Percentiles rank a stretch among this genome's conserved stretches.
These are phyloP conservation scores for Paecilomyces sp. DNA, from an alignment of 2,329 filamentous ascomycete species.

Conservation along the genomic window DNA sequence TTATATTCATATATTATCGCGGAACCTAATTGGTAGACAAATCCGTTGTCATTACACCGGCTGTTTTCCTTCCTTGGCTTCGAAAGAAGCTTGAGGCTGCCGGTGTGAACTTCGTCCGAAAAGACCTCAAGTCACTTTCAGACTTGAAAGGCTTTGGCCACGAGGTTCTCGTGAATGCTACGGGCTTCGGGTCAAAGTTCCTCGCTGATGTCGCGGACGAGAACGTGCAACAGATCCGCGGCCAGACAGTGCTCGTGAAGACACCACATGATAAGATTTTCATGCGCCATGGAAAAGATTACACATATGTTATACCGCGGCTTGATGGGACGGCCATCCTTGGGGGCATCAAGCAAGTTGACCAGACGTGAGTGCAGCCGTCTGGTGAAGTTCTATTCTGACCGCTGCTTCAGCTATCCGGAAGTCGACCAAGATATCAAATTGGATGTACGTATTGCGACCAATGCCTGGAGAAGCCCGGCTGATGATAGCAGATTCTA, in stretches of 20 bases:
- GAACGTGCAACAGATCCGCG: constrained; percentile 13
- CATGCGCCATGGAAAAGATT: constrained; percentile 16
- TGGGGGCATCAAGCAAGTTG: constrained; percentile 15
- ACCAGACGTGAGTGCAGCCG: neutral
- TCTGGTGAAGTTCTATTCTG: neutral
- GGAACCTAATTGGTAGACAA: constrained; percentile 6
- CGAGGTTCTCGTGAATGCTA: constrained; percentile 20
- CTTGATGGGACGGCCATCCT: constrained; percentile 16
- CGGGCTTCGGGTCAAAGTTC: constrained; percentile 10
- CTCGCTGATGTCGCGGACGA: constrained; percentile 12
- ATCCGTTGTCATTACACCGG: constrained; percentile 15
- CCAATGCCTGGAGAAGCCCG: neutral
- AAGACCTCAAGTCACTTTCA: constrained; percentile 9
- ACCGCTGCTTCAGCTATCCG: too few species aligned
- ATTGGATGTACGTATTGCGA: constrained; percentile 1
- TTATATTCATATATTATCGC: constrained; percentile 4
- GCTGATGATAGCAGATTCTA: constrained; percentile 9
- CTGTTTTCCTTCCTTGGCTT: constrained; percentile 18
- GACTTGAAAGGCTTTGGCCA: constrained; percentile 12
- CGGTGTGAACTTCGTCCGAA: constrained; percentile 16
- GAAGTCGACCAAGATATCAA: too few species aligned
- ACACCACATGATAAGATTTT: constrained; percentile 12
- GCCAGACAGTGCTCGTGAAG: constrained; percentile 17
- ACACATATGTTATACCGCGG: constrained; percentile 17
- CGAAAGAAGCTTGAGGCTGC: constrained; percentile 8